phyloP scores from a whole-genome alignment of 805 yeast species.

The Saccharomycopsis sp. region DNA sequence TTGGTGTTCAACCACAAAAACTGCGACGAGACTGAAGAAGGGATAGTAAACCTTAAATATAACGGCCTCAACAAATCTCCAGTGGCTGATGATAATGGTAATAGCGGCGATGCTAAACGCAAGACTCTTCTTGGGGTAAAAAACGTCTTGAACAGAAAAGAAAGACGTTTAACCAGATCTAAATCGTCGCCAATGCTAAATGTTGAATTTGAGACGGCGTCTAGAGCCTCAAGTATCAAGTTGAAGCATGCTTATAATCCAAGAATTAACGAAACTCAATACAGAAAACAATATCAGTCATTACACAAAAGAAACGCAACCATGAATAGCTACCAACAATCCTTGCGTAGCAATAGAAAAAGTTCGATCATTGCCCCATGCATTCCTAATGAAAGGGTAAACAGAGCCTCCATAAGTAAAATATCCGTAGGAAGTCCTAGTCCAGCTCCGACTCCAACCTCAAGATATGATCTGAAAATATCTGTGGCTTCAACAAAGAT shows the following conservation, averaged over 20 bases:
- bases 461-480: not conserved
- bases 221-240: not conserved
- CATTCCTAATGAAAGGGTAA: not conserved
- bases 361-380: not conserved
- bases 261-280: not conserved
- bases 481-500: not conserved
- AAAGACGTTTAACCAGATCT: not conserved
- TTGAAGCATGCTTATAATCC: constrained; percentile 1
- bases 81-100: not conserved
- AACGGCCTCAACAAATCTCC: not conserved
- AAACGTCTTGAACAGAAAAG: not conserved
- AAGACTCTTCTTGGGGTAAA: not conserved
- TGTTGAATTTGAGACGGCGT: not conserved
- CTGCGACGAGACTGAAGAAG: not conserved
- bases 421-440: not conserved
- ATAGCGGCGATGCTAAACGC: not conserved
- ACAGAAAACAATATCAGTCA: not conserved
- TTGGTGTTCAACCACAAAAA: not conserved
- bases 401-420: not conserved
- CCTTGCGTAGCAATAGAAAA: not conserved
- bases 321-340: not conserved
- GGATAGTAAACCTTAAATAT: not conserved
- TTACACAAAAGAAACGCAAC: not conserved
- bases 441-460: not conserved
- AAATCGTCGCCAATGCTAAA: not conserved